These are phyloP conservation scores for Mortierella sp. DNA, from an alignment of 371 early-diverging fungal genomes.

Conservation along the genomic window DNA sequence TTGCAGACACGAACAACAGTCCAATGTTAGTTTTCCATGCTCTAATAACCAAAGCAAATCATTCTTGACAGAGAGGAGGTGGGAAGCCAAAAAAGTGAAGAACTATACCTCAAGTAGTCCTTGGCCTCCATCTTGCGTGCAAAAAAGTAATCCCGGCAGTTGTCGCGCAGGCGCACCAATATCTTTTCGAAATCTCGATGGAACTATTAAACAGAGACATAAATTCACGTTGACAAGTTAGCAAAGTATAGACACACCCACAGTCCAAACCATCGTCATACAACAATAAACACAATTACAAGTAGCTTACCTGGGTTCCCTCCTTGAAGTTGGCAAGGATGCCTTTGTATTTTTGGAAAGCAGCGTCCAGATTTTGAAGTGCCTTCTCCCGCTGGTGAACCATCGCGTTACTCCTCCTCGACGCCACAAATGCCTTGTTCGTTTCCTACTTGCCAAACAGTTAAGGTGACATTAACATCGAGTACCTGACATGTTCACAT, in stretches of 20 bases:
- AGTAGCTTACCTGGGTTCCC: constrained; percentile 62
- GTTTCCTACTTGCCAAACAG: constrained; percentile 57
- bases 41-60: too few species aligned
- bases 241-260: neutral
- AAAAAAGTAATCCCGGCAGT: constrained; percentile 78
- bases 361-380: constrained; percentile 76
- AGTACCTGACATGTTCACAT: neutral
- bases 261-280: neutral
- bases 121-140: constrained; percentile 80
- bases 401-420: constrained; percentile 63
- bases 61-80: neutral
- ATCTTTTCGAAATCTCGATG: constrained; percentile 79
- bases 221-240: neutral
- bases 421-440: constrained; percentile 75
- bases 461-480: neutral
- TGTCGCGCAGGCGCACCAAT: constrained; percentile 69
- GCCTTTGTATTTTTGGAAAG: constrained; percentile 76
- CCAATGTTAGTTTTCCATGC: neutral
- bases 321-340: constrained; percentile 77
- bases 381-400: constrained; percentile 76
- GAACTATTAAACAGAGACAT: constrained; percentile 63
- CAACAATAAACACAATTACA: neutral
- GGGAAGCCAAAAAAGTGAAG: neutral
- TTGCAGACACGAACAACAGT: neutral
- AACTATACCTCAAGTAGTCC: constrained; percentile 62